These are phyloP conservation scores for Phlyctochytrium arcticum DNA, from an alignment of 192 early-diverging fungal genomes.

Conservation along the genomic window DNA sequence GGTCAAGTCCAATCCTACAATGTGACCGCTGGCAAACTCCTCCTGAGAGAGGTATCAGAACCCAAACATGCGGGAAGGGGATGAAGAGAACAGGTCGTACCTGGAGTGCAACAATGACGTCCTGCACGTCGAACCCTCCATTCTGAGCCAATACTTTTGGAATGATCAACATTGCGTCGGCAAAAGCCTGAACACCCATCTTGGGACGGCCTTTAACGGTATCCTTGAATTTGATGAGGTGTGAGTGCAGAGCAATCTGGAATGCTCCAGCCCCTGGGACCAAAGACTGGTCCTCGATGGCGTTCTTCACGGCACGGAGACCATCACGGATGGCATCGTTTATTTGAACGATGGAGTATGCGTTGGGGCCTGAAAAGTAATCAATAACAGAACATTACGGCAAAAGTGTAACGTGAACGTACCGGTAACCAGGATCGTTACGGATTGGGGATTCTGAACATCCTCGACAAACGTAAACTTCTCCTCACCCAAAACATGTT, in stretches of 20 bases:
- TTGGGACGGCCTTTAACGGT: slow-evolving; percentile 88
- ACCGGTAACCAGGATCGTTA: slow-evolving; percentile 94
- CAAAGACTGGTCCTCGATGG: slow-evolving; percentile 86
- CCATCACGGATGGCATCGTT: slow-evolving; percentile 98
- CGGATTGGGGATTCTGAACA: slow-evolving; percentile 77
- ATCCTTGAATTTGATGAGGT: slow-evolving; percentile 84
- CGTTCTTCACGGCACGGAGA: slow-evolving; percentile 96
- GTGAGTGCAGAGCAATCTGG: slow-evolving; percentile 81
- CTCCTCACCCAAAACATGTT: slow-evolving; percentile 95
- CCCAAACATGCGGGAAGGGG: neutral
- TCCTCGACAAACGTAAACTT: slow-evolving; percentile 99
- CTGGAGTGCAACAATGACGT: slow-evolving; percentile 88
- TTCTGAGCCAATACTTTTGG: slow-evolving; percentile 96
- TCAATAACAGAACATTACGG: neutral
- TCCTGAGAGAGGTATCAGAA: slow-evolving; percentile 45
- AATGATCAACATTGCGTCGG: slow-evolving; percentile 92
- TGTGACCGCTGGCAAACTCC: slow-evolving; percentile 84
- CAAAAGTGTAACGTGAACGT: neutral
- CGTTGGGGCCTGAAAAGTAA: slow-evolving; percentile 66
- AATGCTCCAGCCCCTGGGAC: slow-evolving; percentile 96
- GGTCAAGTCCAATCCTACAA: slow-evolving; percentile 89
- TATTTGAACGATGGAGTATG: slow-evolving; percentile 88
- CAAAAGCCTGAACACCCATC: slow-evolving; percentile 96
- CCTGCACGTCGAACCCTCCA: slow-evolving; percentile 94
- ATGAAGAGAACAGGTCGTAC: slow-evolving; percentile 6